Percentiles rank a stretch among this genome's conserved stretches.
These are phyloP conservation scores for Pythium aquatile DNA, from an alignment of 352 stramenopile species.

Conservation along the genomic window DNA sequence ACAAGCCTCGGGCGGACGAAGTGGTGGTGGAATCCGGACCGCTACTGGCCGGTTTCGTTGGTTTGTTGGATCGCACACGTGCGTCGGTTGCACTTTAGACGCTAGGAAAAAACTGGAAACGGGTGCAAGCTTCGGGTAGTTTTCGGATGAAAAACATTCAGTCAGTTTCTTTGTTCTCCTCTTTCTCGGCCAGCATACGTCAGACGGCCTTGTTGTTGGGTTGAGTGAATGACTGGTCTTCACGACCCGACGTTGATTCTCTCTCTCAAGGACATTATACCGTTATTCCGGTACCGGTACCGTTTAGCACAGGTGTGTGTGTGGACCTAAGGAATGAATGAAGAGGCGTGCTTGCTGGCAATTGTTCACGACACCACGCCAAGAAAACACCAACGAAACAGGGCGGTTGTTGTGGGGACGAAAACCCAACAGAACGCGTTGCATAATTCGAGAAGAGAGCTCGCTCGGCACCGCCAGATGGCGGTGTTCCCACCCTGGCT, in stretches of 20 bases:
- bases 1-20: background rate
- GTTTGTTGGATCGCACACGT: background rate
- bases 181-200: background rate
- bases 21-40: background rate
- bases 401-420: background rate
- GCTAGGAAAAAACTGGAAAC: slow-evolving; percentile 1
- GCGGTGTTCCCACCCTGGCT: background rate
- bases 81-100: background rate
- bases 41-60: background rate
- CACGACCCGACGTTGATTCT: background rate
- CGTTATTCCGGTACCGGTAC: too few relatives aligned
- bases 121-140: background rate
- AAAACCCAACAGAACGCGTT: background rate
- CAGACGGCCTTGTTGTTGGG: background rate
- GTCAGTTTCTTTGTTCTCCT: slow-evolving; percentile 1
- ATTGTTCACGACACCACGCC: background rate
- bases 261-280: too few relatives aligned
- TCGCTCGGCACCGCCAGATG: background rate
- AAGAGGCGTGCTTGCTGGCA: background rate
- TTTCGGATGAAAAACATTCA: background rate
- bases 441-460: background rate
- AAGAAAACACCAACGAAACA: background rate
- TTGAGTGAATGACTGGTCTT: background rate
- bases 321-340: background rate
- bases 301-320: too few relatives aligned